Evolutionary conservation across 192 early-diverging fungal species (phyloP).

Genomic region (Podila horticola): DNA sequence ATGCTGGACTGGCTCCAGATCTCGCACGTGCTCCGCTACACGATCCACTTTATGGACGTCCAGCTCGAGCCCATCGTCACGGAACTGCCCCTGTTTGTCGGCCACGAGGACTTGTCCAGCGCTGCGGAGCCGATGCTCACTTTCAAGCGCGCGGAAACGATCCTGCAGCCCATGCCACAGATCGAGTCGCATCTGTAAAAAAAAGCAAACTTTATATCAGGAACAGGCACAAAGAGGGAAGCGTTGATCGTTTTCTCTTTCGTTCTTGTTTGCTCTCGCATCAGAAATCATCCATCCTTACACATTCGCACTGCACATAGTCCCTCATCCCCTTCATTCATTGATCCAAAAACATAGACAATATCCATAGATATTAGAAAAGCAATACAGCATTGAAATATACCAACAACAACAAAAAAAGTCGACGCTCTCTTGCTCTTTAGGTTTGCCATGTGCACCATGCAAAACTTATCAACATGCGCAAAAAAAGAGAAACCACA

Average conservation of each 20-base stretch:
- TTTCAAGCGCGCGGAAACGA: not conserved
- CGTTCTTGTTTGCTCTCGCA: too few species aligned
- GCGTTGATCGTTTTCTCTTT: too few species aligned
- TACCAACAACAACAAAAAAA: not conserved
- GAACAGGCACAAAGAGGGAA: too few species aligned
- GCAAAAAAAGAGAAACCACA: not conserved
- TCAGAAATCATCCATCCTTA: too few species aligned
- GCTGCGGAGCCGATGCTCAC: not conserved
- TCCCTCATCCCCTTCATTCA: not conserved
- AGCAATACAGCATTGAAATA: too few species aligned
- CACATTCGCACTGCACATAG: too few species aligned
- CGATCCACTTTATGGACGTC: slow-evolving; percentile 38
- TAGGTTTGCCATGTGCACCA: not conserved
- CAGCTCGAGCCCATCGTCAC: slow-evolving; percentile 12
- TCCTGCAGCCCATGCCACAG: not conserved
- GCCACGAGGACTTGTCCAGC: slow-evolving; percentile 8
- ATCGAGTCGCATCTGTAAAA: slow-evolving; percentile 1
- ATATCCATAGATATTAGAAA: not conserved
- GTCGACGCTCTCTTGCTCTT: not conserved
- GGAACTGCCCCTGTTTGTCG: slow-evolving; percentile 36
- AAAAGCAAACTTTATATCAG: too few species aligned
- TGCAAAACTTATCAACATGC: not conserved
- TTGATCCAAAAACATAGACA: not conserved
- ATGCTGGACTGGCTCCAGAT: slow-evolving; percentile 35
- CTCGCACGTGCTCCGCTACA: slow-evolving; percentile 28